phyloP scores from a whole-genome alignment of 2,329 filamentous ascomycete species.

The Exophiala calicioides region DNA sequence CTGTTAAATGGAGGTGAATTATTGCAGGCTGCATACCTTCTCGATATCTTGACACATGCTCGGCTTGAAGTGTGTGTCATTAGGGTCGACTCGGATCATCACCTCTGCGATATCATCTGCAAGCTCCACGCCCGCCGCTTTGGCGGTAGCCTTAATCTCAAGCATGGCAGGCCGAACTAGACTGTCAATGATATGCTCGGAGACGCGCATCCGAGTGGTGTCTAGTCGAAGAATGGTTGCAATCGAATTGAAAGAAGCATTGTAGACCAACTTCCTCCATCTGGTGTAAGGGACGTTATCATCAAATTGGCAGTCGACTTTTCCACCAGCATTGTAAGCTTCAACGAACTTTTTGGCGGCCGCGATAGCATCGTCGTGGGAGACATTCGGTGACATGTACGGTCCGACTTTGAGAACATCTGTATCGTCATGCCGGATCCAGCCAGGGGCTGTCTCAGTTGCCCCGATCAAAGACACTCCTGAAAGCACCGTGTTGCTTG shows the following conservation, averaged over 20 bases:
- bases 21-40: constrained; percentile 40
- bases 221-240: constrained; percentile 54
- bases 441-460: constrained; percentile 48
- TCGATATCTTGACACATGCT: constrained; percentile 57
- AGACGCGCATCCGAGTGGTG: constrained; percentile 51
- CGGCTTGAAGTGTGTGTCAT: constrained; percentile 49
- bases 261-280: constrained; percentile 48
- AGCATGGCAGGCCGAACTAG: constrained; percentile 55
- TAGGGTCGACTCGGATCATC: constrained; percentile 52
- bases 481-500: constrained; percentile 53
- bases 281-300: constrained; percentile 31
- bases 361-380: constrained; percentile 17
- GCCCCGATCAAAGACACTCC: constrained; percentile 56
- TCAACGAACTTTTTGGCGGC: constrained; percentile 48
- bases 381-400: constrained; percentile 15
- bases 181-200: constrained; percentile 46
- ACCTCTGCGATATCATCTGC: constrained; percentile 46
- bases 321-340: constrained; percentile 50
- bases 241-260: constrained; percentile 55
- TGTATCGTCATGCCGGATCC: constrained; percentile 54
- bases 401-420: constrained; percentile 55
- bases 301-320: constrained; percentile 44
- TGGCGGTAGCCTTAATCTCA: constrained; percentile 44
- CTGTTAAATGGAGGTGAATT: not conserved
- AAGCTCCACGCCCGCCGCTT: constrained; percentile 46